Evolutionary conservation across 2,329 filamentous ascomycete genomes (phyloP).

Genomic region (Blastomyces parvus): DNA sequence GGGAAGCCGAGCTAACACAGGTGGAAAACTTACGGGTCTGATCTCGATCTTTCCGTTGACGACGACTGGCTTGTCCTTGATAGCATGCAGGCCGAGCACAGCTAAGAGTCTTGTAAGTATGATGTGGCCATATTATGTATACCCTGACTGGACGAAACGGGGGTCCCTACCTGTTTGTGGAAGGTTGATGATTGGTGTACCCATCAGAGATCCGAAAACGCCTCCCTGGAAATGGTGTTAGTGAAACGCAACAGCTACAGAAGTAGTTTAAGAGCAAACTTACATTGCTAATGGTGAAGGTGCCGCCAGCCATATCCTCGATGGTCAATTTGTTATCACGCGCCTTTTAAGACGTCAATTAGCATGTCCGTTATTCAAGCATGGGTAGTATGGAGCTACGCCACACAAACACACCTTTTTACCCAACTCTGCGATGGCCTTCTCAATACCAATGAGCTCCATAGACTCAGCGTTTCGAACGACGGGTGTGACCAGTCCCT

Average conservation of each 20-base stretch:
- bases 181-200: slow-evolving; percentile 96
- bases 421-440: slow-evolving; percentile 82
- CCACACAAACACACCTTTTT: slow-evolving; percentile 60
- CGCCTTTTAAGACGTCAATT: slow-evolving; percentile 47
- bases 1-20: not conserved
- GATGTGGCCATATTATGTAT: slow-evolving; percentile 11
- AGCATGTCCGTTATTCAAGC: not conserved
- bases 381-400: not conserved
- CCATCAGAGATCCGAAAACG: slow-evolving; percentile 94
- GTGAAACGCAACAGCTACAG: slow-evolving; percentile 6
- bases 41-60: slow-evolving; percentile 92
- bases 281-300: slow-evolving; percentile 92
- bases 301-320: slow-evolving; percentile 97
- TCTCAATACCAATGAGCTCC: slow-evolving; percentile 83
- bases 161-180: slow-evolving; percentile 60
- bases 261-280: slow-evolving; percentile 14
- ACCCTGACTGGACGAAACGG: not conserved
- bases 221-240: slow-evolving; percentile 48
- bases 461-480: slow-evolving; percentile 85
- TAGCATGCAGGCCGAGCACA: slow-evolving; percentile 86
- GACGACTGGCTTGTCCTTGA: slow-evolving; percentile 85
- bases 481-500: slow-evolving; percentile 92
- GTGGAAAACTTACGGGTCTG: slow-evolving; percentile 52
- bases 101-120: slow-evolving; percentile 34
- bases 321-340: slow-evolving; percentile 95